Base-by-base conservation (phyloP, 352 stramenopile genomes). In the Peronospora farinosa region DNA sequence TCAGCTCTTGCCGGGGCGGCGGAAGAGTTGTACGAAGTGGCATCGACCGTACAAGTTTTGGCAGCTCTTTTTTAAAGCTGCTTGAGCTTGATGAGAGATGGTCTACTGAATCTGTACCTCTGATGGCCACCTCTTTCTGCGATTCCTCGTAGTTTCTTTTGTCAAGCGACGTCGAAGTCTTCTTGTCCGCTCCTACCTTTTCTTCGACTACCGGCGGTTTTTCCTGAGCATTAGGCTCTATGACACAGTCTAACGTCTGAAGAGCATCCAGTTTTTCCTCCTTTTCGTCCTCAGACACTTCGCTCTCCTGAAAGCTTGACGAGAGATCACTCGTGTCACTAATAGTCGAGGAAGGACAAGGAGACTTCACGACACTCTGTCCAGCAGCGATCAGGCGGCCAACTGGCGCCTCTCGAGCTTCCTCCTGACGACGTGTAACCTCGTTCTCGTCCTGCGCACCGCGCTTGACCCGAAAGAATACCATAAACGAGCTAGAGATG, bases 401-500 rank as follows among this genome's bases (percentile, higher is more conserved):
- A 5, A 88, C 41, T 1, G 79, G 79, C 4, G 60, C 69, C 12
- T 85, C 72, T 32, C 47, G 56, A 11, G 70, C 63, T 39, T 70
- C 55, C 5, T 72, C 68, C n/a, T 66, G 53, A 36, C 44, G 21
- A 9, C 57, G 54, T 11, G 65, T 55, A 17, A 44, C 38, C 13
- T 71, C 63, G 23, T 39, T 68, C 5, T 62, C 47, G 11, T 63
- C 46, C 32, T 67, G 51, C 7, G 39, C 47, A 21, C 48, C 48
- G 6, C 49, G 58, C 37, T 73, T 74, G 13, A 52, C 53, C 40
- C 60, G 65, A 42, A 92, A 92, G 5, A 92, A 66, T 7, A 72
- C 73, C 49, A 84, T 75, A 17, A 92, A 85, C 27, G 77, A 90
- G 43, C 72, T 86, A 21, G 74, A 84, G 33, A 92, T 83, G 32